Base-by-base conservation (phyloP, 1,284 basidiomycete species). In the Athelia psychrophila region DNA sequence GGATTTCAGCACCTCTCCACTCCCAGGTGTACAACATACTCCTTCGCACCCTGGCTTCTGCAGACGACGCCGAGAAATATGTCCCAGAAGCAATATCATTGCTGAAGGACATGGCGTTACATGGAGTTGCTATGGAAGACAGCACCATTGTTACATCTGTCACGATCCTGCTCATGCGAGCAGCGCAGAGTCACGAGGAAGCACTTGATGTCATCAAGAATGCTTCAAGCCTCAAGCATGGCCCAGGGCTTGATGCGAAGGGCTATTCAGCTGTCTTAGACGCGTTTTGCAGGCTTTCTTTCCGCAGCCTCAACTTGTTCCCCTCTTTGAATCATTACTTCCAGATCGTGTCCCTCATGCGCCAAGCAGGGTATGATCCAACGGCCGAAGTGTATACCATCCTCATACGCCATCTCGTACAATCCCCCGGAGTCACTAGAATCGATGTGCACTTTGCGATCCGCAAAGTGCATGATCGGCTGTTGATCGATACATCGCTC, bases 321-420 rank as follows among this genome's bases (percentile, higher is more conserved):
- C 79, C 86, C 1, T 78, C 86, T 3, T 74, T 86, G 19, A 76
- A 77, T 38, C 75, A 84, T 44, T 90, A 93, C 62, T 84, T 94
- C 65, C 77, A 81, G 49, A 88, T 98, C 57, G 78, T 96, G 54
- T 74, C 78, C 48, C 93, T 97, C 71, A 95, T 98, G 92, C 84
- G 83, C 10, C 65, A 69, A 2, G 79, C 81, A 0, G 86, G 87
- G 13, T 69, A 83, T 55, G 71, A 74, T 1, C 77, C 89, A 19
- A 78, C 80, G 0, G 67, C 78, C 0, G 68, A 80, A 25, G 80
- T 90, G 13, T 93, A 96, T 65, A 87, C 86, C 16, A 79, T 84
- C 49, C 74, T 96, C 48, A 74, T 98, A 24, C 74, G 72, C 25
- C 78, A 78, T 51, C 69, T 88, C 42, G n/a, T n/a, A 18, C 38